Evolutionary conservation across 129 eudicot species (phyloP), one percentile per base, ranked within the genome.

Genomic region (Arctium lappa): DNA sequence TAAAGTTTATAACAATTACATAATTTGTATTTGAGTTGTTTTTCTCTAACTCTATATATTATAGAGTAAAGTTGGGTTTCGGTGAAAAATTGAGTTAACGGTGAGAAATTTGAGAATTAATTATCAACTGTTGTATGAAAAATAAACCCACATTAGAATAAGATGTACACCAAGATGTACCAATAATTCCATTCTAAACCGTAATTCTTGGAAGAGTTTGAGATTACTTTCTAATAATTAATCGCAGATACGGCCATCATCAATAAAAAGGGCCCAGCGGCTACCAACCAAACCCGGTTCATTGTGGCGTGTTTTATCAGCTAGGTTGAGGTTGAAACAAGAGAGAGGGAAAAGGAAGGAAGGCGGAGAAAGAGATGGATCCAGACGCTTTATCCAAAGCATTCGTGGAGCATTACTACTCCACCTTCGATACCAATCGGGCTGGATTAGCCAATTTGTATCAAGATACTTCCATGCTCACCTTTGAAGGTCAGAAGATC

Each of bases 341-440:
- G 27, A 22, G 27, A 44, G 9, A 75, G 6, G 46, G 37, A 40
- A 27, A 75, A 29, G 71, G 39, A 56, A 71, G 44, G 66, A 65
- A 36, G 46, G 62, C 15, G 80, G 38, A 44, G 70, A 30, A 0
- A 10, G 40, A 62, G 37, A 94, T 94, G 92, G 93, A 94, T 85
- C 93, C 94, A 44, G 97, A 94, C 88, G 87, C 90, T 4, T 86
- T 94, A 29, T 83, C 98, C 8, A 94, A 89, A 77, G 93, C 95
- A 48, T 94, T 94, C 82, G 98, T 94, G 5, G 98, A 90, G 53
- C 97, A 94, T 87, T 94, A 94, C 93, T 94, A 94, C 90, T 38
- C 97, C 0, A 92, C 97, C 0, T 94, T 94, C 92, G 98, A 93
- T 48, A 69, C 86, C 5, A 93, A 88, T 74, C 87, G 98, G 3